These are phyloP conservation scores for Yamadazyma endophytica DNA, from an alignment of 805 yeast genomes.

Conservation along the genomic window DNA sequence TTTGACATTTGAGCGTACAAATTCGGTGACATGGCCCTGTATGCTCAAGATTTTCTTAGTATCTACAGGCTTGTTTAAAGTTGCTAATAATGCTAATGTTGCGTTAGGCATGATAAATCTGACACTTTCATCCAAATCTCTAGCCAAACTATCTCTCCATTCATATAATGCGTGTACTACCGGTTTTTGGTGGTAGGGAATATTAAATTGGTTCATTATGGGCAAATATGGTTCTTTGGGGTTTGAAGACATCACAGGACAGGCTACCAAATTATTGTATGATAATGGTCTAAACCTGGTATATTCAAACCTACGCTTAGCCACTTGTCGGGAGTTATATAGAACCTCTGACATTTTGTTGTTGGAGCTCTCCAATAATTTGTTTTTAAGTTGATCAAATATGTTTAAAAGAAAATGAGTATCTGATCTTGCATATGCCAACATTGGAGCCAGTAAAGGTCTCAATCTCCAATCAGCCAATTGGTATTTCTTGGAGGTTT, in stretches of 20 bases:
- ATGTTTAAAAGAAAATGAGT: slow-evolving; percentile 87
- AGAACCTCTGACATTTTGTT: slow-evolving; percentile 57
- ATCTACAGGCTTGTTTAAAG: slow-evolving; percentile 51
- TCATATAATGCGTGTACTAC: slow-evolving; percentile 59
- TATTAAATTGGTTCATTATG: slow-evolving; percentile 59
- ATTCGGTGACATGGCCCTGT: slow-evolving; percentile 45
- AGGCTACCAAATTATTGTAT: slow-evolving; percentile 31
- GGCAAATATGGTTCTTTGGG: slow-evolving; percentile 64
- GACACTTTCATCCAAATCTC: slow-evolving; percentile 77
- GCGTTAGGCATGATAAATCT: slow-evolving; percentile 83
- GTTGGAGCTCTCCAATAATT: slow-evolving; percentile 38
- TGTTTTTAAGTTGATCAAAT: slow-evolving; percentile 67
- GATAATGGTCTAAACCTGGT: slow-evolving; percentile 54
- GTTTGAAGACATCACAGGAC: slow-evolving; percentile 44
- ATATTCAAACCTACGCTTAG: slow-evolving; percentile 77
- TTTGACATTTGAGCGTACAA: slow-evolving; percentile 54
- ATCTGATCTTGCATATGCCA: slow-evolving; percentile 87
- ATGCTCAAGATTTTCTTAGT: slow-evolving; percentile 49
- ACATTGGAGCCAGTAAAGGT: slow-evolving; percentile 74
- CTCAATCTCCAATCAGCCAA: slow-evolving; percentile 94
- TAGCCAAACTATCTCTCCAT: slow-evolving; percentile 83
- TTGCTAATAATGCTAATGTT: slow-evolving; percentile 57
- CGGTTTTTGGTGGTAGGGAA: slow-evolving; percentile 50
- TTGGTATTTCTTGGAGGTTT: slow-evolving; percentile 91
- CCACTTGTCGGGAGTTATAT: slow-evolving; percentile 72